Base-by-base conservation (phyloP, 140 eudicot genomes). In the Bidens hawaiensis region DNA sequence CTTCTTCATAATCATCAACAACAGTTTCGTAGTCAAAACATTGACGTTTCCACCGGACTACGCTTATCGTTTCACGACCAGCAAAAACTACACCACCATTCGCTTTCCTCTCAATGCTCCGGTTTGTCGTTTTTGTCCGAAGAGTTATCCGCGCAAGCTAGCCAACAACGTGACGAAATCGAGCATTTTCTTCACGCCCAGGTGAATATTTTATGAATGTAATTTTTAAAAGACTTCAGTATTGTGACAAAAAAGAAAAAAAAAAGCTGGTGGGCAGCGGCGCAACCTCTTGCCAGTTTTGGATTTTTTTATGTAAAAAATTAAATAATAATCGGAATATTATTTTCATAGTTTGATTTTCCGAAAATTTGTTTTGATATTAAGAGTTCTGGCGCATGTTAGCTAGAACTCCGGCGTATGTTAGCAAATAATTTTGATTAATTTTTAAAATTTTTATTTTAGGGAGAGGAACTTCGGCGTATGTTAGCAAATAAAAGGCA, bases 401-500 rank as follows among this genome's bases (percentile, higher is more conserved):
- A n/a, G n/a, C n/a, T n/a, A n/a, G n/a, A n/a, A n/a, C n/a, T n/a
- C n/a, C n/a, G n/a, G n/a, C n/a, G n/a, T n/a, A n/a, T n/a, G n/a
- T n/a, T n/a, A n/a, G n/a, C n/a, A n/a, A n/a, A n/a, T n/a, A n/a
- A n/a, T n/a, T n/a, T n/a, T n/a, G n/a, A n/a, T n/a, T n/a, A n/a
- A n/a, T n/a, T n/a, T n/a, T n/a, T n/a, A n/a, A n/a, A n/a, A n/a
- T n/a, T n/a, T n/a, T n/a, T n/a, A n/a, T n/a, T n/a, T n/a, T 38
- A 38, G 94, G 85, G 74, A 15, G 94, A 85, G 48, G 88, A 85
- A 47, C 43, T 85, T 16, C 58, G 83, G 77, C 85, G 85, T 49
- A 76, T 81, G 49, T 73, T 82, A 78, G 88, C 85, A n/a, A 86
- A 60, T 16, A 85, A 81, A 49, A 67, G 81, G 53, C 81, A 67